A percentile compares a stretch with the other conserved stretches of the same genome.
Conservation (phyloP, 2,329 filamentous ascomycete species). For the Plenodomus biglobosus region DNA sequence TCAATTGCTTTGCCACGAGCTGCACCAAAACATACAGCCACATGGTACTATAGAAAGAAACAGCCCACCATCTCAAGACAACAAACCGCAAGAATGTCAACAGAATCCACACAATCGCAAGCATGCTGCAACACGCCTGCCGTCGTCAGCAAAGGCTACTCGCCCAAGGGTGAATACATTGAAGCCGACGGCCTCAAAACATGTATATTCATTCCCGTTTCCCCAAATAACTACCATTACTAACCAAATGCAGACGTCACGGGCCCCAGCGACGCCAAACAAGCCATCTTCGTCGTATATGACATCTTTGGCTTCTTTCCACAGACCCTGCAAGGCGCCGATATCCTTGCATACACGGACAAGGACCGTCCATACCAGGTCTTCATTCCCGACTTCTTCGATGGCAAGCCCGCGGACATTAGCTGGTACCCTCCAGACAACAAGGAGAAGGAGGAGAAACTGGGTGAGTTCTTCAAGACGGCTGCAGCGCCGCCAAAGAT, state of each 20-base stretch:
- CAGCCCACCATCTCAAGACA: slow-evolving; percentile 1
- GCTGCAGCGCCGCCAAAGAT: slow-evolving; percentile 61
- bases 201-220: slow-evolving; percentile 44
- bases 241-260: slow-evolving; percentile 52
- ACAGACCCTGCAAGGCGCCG: slow-evolving; percentile 64
- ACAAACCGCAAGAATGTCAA: slow-evolving; percentile 34
- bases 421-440: slow-evolving; percentile 62
- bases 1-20: slow-evolving; percentile 13
- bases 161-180: slow-evolving; percentile 61
- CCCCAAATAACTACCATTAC: background rate
- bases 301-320: slow-evolving; percentile 67
- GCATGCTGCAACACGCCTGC: slow-evolving; percentile 54
- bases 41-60: background rate
- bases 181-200: slow-evolving; percentile 64
- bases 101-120: slow-evolving; percentile 41
- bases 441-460: slow-evolving; percentile 61
- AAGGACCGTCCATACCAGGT: slow-evolving; percentile 76
- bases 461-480: slow-evolving; percentile 61
- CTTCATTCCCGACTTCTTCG: slow-evolving; percentile 91
- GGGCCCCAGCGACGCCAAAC: slow-evolving; percentile 57
- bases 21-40: background rate
- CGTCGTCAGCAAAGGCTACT: slow-evolving; percentile 54
- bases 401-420: slow-evolving; percentile 68
- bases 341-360: slow-evolving; percentile 62
- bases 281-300: slow-evolving; percentile 61